Base-by-base conservation (phyloP, 1,139 yeast genomes). In the Pneumocystis oryctolagi region DNA sequence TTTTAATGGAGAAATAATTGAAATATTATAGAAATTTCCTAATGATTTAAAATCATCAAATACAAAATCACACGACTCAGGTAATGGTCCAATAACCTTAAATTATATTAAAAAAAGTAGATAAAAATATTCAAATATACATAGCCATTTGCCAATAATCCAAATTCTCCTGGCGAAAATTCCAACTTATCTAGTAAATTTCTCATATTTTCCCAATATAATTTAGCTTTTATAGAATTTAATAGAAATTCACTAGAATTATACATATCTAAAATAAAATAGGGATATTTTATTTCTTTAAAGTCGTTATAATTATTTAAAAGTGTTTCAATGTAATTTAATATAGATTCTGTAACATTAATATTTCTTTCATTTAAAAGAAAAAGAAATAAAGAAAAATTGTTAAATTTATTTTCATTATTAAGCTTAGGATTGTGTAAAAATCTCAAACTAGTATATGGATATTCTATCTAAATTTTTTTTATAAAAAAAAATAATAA, bases 361-460 rank as follows among this genome's bases (percentile, higher is more conserved):
- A 47, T 47, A 25, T 47, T 20, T 25, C 30, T 47, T 47, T 47
- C 55, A 25, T 25, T 47, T 14, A 47, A 25, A 47, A 47, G 55
- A 28, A 25, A 53, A 58, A 31, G 56, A 12, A 53, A 40, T 32
- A 12, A 31, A 30, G 55, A 47, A 57, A 31, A 31, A 31, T 16
- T 14, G 28, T 25, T 20, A 16, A 14, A 47, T n/a, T n/a, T 32
- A 3, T 6, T 28, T 25, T 47, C 5, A 47, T 40, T 18, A 40
- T 5, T 64, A 6, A 61, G 18, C 12, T 64, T 64, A 16, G 67
- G 68, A 53, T 34, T 61, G 37, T 67, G 77, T 34, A 74, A 65
- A 5, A 78, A 67, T 63, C 74, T 72, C 1, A 83, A 65, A 66
- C 77, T 82, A 25, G 55, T 25, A 25, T 47, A 12, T 25, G 55